A percentile compares a stretch with the other conserved stretches of the same genome.
Conservation (phyloP, 2,329 filamentous ascomycete species). For the Pleoardoris graminearum region DNA sequence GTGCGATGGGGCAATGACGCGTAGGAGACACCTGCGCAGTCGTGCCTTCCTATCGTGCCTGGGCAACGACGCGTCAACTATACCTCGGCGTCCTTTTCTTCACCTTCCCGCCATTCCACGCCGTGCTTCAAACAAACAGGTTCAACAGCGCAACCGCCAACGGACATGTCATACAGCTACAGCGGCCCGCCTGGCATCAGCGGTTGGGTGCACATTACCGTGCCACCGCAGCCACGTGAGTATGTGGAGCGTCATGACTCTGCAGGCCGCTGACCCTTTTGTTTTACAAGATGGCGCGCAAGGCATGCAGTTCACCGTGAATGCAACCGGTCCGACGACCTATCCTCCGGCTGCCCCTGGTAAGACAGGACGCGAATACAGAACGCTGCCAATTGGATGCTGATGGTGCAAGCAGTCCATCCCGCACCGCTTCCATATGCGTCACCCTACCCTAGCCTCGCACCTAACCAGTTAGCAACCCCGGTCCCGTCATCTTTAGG, state of each 20-base stretch:
- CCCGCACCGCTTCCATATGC: not conserved
- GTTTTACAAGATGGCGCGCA: not conserved
- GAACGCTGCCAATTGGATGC: not conserved
- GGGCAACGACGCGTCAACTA: not conserved
- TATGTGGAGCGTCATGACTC: not conserved
- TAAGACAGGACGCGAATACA: not conserved
- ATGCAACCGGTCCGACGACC: not conserved
- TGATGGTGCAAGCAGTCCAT: not conserved
- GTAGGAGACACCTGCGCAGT: not conserved
- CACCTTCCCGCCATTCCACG: not conserved
- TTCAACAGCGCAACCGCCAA: not conserved
- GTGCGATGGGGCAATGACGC: not conserved
- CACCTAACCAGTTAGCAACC: not conserved
- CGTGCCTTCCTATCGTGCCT: not conserved
- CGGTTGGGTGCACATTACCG: not conserved
- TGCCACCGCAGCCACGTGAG: not conserved
- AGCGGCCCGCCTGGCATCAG: not conserved
- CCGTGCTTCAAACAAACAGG: not conserved
- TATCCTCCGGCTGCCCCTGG: not conserved
- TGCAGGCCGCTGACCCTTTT: not conserved
- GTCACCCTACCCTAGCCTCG: not conserved
- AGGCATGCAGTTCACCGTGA: not conserved
- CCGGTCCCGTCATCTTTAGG: no score
- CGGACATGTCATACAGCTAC: not conserved
- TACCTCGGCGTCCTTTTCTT: not conserved